These are phyloP conservation scores for Coemansia sp. DNA, from an alignment of 192 early-diverging fungal species.

Conservation along the genomic window DNA sequence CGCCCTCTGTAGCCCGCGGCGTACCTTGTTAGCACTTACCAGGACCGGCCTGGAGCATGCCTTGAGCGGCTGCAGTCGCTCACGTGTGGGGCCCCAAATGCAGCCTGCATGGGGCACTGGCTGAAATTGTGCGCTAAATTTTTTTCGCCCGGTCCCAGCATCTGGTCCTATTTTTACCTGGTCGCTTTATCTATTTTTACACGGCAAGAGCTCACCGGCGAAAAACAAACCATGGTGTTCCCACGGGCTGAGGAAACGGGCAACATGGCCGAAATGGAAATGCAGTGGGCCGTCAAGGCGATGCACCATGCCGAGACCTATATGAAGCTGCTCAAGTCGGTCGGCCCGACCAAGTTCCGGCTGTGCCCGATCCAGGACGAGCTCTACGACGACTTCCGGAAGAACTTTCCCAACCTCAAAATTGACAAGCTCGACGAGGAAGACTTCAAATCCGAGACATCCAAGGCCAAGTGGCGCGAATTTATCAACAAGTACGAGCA, in stretches of 20 bases:
- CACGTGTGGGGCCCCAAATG: slow-evolving; percentile 1
- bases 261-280: slow-evolving; percentile 81
- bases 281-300: slow-evolving; percentile 94
- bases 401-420: slow-evolving; percentile 74
- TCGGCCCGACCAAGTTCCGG: slow-evolving; percentile 71
- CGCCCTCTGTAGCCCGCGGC: no score
- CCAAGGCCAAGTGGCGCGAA: slow-evolving; percentile 85
- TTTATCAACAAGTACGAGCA: slow-evolving; percentile 87
- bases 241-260: slow-evolving; percentile 68
- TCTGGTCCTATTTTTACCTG: background rate
- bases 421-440: slow-evolving; percentile 65
- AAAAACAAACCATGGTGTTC: slow-evolving; percentile 54
- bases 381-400: slow-evolving; percentile 72
- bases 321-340: slow-evolving; percentile 69
- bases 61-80: background rate
- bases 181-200: no score
- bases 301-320: slow-evolving; percentile 94
- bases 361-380: slow-evolving; percentile 83
- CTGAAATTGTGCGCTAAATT: background rate
- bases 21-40: no score
- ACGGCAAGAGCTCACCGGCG: no score
- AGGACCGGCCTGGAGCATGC: no score
- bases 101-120: background rate
- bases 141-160: background rate
- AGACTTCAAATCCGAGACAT: slow-evolving; percentile 74